A percentile compares a stretch with the other conserved stretches of the same genome.
Evolutionary conservation across 169 alveolate species (phyloP).

Genomic region (Eimeria brunetti): DNA sequence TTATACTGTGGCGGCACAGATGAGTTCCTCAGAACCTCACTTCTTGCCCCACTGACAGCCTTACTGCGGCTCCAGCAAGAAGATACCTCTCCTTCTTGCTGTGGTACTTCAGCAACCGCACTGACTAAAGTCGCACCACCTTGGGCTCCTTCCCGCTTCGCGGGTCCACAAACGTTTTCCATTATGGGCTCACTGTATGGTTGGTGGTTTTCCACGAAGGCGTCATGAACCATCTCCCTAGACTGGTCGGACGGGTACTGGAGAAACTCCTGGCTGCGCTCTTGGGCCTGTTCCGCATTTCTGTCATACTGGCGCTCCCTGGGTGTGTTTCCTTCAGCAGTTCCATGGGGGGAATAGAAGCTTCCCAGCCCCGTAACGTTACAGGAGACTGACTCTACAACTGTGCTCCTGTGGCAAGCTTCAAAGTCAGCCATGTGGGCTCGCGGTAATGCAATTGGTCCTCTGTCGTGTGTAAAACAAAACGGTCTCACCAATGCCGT

Average conservation of each 20-base stretch:
- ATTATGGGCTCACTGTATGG: constrained; percentile 23
- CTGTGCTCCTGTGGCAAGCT: constrained; percentile 7
- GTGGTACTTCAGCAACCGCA: constrained; percentile 7
- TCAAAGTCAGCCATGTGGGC: constrained; percentile 38
- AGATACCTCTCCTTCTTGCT: not conserved
- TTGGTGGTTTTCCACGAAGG: constrained; percentile 5
- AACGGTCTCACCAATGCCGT: not conserved
- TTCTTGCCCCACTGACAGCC: constrained; percentile 23
- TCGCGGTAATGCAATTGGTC: not conserved
- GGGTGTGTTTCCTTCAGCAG: constrained; percentile 1
- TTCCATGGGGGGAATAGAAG: constrained; percentile 33
- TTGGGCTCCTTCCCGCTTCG: not conserved
- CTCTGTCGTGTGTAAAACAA: not conserved
- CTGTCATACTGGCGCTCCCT: constrained; percentile 37
- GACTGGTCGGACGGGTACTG: constrained; percentile 4
- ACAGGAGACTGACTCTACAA: constrained; percentile 44
- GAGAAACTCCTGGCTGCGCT: constrained; percentile 18
- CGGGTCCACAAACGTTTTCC: not conserved
- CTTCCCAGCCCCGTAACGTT: constrained; percentile 39
- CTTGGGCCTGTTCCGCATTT: not conserved
- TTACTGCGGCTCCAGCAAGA: not conserved
- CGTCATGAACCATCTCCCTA: not conserved
- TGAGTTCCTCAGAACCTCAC: not conserved
- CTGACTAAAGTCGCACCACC: constrained; percentile 15
- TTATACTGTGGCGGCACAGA: not conserved